phyloP scores from a whole-genome alignment of 306 rosid genomes.

The Fragaria nilgerrensis region DNA sequence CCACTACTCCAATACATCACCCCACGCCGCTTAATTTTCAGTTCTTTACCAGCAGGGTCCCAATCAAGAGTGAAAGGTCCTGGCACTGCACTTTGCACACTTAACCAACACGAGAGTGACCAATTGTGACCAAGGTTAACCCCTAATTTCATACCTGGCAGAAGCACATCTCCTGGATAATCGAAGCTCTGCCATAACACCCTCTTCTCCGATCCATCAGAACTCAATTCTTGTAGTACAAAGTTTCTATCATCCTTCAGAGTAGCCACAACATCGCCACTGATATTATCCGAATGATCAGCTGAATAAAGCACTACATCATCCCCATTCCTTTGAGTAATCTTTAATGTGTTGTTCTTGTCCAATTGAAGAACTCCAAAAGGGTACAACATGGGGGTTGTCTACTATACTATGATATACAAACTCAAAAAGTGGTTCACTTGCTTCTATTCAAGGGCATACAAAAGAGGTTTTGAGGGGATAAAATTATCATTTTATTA shows the following conservation, averaged over 20 bases:
- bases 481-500: too few species aligned
- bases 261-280: not conserved
- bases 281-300: too few species aligned
- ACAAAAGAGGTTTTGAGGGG: too few species aligned
- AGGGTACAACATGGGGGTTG: not conserved
- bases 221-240: not conserved
- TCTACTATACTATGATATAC: too few species aligned
- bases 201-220: not conserved
- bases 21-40: not conserved
- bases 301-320: not conserved
- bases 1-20: constrained; percentile 12
- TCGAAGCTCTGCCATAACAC: too few species aligned
- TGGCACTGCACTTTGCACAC: not conserved
- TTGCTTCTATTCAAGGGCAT: too few species aligned
- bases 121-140: not conserved
- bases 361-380: not conserved
- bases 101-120: not conserved
- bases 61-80: constrained; percentile 3
- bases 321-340: not conserved
- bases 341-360: not conserved
- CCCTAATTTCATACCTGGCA: constrained; percentile 5
- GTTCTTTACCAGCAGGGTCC: not conserved
- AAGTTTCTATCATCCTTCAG: constrained; percentile 10
- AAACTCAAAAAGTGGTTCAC: too few species aligned
- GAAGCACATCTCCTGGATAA: not conserved